Evolutionary conservation across 176 grass and related monocot species (phyloP).

Genomic region (Triticum aestivum): DNA sequence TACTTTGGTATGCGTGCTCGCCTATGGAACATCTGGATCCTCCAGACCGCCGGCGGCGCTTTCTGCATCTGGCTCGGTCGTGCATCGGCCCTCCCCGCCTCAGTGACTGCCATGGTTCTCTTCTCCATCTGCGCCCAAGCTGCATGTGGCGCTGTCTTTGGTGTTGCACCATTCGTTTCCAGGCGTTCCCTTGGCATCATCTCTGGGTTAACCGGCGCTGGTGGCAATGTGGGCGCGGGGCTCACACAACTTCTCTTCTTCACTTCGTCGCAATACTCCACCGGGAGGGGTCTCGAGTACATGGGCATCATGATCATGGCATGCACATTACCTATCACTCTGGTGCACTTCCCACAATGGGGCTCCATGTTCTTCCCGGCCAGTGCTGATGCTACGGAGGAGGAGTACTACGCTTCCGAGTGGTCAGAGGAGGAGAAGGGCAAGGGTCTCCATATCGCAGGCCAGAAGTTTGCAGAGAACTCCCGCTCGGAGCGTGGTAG

Average conservation of each 20-base stretch:
- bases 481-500: slow-evolving; percentile 61
- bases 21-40: slow-evolving; percentile 90
- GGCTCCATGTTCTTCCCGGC: slow-evolving; percentile 81
- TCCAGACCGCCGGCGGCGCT: slow-evolving; percentile 78
- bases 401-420: slow-evolving; percentile 59
- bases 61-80: slow-evolving; percentile 75
- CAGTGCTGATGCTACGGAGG: slow-evolving; percentile 32
- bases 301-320: slow-evolving; percentile 96
- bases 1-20: slow-evolving; percentile 73
- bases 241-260: slow-evolving; percentile 89
- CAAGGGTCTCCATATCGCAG: slow-evolving; percentile 37
- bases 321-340: slow-evolving; percentile 46
- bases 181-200: slow-evolving; percentile 48
- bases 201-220: slow-evolving; percentile 74
- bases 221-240: slow-evolving; percentile 65
- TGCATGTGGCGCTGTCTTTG: slow-evolving; percentile 73
- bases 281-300: slow-evolving; percentile 35
- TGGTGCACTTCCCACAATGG: slow-evolving; percentile 92
- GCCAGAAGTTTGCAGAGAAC: slow-evolving; percentile 76
- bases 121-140: slow-evolving; percentile 87
- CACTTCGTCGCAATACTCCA: slow-evolving; percentile 60
- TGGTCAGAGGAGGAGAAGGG: slow-evolving; percentile 64
- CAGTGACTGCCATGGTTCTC: slow-evolving; percentile 65
- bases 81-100: slow-evolving; percentile 44
- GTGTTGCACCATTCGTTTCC: slow-evolving; percentile 73